Conservation (phyloP, 2,329 filamentous ascomycete species). For the Cladosporium sp. region DNA sequence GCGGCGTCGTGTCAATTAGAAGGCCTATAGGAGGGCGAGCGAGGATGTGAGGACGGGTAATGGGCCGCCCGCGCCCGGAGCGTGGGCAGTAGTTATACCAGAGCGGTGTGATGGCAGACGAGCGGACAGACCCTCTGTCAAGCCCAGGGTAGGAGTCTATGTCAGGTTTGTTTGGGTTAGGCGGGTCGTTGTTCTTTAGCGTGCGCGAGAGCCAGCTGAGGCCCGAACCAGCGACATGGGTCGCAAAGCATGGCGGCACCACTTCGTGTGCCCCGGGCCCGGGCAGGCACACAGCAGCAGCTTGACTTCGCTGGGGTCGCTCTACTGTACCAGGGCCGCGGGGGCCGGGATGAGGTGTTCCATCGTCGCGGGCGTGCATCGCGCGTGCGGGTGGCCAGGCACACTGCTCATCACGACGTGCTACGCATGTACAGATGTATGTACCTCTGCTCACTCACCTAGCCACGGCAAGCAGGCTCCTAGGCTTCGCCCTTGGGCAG, state of each 20-base stretch:
- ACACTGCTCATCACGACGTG: too few relatives aligned
- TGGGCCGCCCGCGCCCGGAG: constrained; percentile 11
- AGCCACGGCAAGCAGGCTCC: too few relatives aligned
- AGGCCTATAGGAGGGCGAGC: constrained; percentile 5
- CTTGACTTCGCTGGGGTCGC: constrained; percentile 6
- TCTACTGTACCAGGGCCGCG: constrained; percentile 9
- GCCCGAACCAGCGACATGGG: constrained; percentile 11
- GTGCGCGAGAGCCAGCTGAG: constrained; percentile 10
- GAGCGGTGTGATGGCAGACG: constrained; percentile 11
- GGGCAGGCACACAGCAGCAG: constrained; percentile 7
- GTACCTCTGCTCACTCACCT: too few relatives aligned
- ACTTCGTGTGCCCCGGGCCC: constrained; percentile 7
- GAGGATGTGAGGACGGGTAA: constrained; percentile 9
- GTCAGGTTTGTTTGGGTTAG: constrained; percentile 13
- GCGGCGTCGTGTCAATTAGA: constrained; percentile 6
- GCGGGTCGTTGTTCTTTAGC: constrained; percentile 11
- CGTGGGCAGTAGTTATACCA: constrained; percentile 11
- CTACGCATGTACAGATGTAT: too few relatives aligned
- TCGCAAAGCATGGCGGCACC: constrained; percentile 11
- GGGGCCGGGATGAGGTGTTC: constrained; percentile 9
- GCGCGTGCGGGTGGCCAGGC: too few relatives aligned
- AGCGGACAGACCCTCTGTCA: constrained; percentile 4
- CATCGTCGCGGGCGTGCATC: constrained; percentile 2
- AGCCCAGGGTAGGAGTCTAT: constrained; percentile 8
- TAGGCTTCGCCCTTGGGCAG: neutral